Evolutionary conservation across 2,329 filamentous ascomycete species (phyloP), one percentile per base, ranked within the genome.

Genomic region (Aspergillus fischeri): DNA sequence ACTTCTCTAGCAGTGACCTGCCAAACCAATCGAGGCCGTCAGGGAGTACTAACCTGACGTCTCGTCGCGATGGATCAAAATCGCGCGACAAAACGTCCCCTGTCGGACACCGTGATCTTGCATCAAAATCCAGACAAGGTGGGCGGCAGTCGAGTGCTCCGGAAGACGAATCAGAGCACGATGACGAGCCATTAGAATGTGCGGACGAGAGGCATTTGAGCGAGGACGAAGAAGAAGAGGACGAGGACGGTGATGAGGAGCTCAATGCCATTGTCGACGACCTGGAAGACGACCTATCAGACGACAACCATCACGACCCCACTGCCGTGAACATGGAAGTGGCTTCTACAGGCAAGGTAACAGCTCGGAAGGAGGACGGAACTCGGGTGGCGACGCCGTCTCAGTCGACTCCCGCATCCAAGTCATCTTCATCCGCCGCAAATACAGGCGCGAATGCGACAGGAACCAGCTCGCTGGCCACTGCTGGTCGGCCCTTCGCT

Each of bases 301-400:
- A 91, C 52, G 87, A 89, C 55, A 83, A 84, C n/a, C 80, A 83
- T n/a, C 83, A 88, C 6, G 91, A 94, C 65, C 90, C 92, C 2
- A 89, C 90, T 3, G 92, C 94, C 5, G 91, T 97, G 32, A 97
- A 91, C 67, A 84, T 99, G 71, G 93, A 97, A 73, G 85, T 97
- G 45, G 92, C 88, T 42, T 86, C 89, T 20, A 89, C 87, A 21
- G 93, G 92, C 14, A 95, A 91, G 69, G 88, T 97, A 14, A 96
- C 91, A 1, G 93, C 93, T 42, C 88, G 89, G 52, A 93, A 94
- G 68, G 93, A 97, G 65, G 92, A 97, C 70, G 93, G 93, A 4
- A 95, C 91, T 3, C 83, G 90, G 58, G 86, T 97, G 55, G 84
- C 88, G 8, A 97, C 92, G 1, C 92, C 93, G 4, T 86, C 88